Evolutionary conservation across 169 alveolate genomes (phyloP).

Genomic region (Plasmodium berghei): DNA sequence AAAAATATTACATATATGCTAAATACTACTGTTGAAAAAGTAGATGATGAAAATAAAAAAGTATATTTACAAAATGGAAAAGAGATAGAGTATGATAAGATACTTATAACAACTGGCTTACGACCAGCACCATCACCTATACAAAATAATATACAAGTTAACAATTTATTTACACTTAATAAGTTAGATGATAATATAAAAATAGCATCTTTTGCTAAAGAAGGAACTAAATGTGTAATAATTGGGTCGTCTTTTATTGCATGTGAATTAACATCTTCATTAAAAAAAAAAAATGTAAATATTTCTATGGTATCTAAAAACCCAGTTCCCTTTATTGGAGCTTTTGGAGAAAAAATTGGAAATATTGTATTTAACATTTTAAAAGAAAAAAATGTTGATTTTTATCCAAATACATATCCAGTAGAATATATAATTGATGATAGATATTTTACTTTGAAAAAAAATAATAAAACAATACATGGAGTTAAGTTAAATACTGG

Average conservation of each 20-base stretch:
- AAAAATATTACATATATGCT: conserved; percentile 77
- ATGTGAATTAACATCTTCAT: conserved; percentile 84
- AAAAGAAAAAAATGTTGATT: conserved; percentile 77
- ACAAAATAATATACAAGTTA: not conserved
- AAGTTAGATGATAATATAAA: conserved; percentile 76
- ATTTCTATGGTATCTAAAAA: conserved; percentile 81
- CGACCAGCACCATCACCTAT: conserved; percentile 73
- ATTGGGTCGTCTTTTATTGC: conserved; percentile 87
- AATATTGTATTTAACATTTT: conserved; percentile 75
- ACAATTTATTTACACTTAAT: conserved; percentile 81
- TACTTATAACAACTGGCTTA: conserved; percentile 83
- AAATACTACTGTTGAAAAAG: conserved; percentile 75
- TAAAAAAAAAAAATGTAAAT: conserved; percentile 80
- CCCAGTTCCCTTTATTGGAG: conserved; percentile 75
- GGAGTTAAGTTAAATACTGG: conserved; percentile 80
- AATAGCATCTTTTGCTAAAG: conserved; percentile 76
- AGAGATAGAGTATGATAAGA: conserved; percentile 81
- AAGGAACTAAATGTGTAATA: conserved; percentile 78
- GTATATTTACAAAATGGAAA: conserved; percentile 81
- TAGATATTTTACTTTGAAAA: conserved; percentile 9
- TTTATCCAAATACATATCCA: conserved; percentile 73
- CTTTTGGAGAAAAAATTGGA: conserved; percentile 82
- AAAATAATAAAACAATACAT: conserved; percentile 75
- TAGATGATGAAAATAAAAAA: conserved; percentile 76
- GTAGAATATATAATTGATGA: conserved; percentile 61